A percentile compares a stretch with the other conserved stretches of the same genome.
These are phyloP conservation scores for Acrodontium crateriforme DNA, from an alignment of 2,329 filamentous ascomycete genomes.

Conservation along the genomic window DNA sequence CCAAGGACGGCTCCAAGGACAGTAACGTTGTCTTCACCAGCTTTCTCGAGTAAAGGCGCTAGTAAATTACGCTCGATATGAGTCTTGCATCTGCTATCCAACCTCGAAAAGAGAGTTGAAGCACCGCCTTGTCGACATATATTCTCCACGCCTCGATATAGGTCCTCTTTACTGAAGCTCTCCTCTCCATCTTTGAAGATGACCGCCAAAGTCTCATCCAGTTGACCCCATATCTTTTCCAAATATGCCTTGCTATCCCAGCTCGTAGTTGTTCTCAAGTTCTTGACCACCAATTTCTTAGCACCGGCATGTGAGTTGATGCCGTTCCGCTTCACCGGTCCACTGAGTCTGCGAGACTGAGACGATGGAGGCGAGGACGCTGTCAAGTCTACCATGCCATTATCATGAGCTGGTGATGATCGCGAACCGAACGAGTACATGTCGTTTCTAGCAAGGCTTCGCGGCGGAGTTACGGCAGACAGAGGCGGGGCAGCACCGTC, in stretches of 20 bases:
- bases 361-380: slow-evolving; percentile 20
- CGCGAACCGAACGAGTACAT: slow-evolving; percentile 40
- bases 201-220: slow-evolving; percentile 57
- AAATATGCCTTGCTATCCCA: slow-evolving; percentile 66
- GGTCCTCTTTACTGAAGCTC: slow-evolving; percentile 60
- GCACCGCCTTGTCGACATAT: slow-evolving; percentile 69
- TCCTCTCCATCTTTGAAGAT: slow-evolving; percentile 54
- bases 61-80: slow-evolving; percentile 48
- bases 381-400: slow-evolving; percentile 30
- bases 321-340: slow-evolving; percentile 20
- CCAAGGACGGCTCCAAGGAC: slow-evolving; percentile 46
- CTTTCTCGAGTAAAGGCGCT: slow-evolving; percentile 42
- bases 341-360: slow-evolving; percentile 12
- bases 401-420: slow-evolving; percentile 23
- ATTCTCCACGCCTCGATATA: slow-evolving; percentile 87
- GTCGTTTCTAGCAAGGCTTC: slow-evolving; percentile 25
- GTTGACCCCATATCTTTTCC: slow-evolving; percentile 56
- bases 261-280: slow-evolving; percentile 54
- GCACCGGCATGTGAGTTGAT: slow-evolving; percentile 66
- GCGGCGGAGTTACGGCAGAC: slow-evolving; percentile 8
- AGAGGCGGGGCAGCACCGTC: slow-evolving; percentile 15
- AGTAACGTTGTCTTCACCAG: slow-evolving; percentile 46
- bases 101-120: slow-evolving; percentile 49
- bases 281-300: slow-evolving; percentile 87
- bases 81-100: slow-evolving; percentile 51